Base-by-base conservation (phyloP, 768 basidiomycete genomes). In the Psilocybe cubensis region DNA sequence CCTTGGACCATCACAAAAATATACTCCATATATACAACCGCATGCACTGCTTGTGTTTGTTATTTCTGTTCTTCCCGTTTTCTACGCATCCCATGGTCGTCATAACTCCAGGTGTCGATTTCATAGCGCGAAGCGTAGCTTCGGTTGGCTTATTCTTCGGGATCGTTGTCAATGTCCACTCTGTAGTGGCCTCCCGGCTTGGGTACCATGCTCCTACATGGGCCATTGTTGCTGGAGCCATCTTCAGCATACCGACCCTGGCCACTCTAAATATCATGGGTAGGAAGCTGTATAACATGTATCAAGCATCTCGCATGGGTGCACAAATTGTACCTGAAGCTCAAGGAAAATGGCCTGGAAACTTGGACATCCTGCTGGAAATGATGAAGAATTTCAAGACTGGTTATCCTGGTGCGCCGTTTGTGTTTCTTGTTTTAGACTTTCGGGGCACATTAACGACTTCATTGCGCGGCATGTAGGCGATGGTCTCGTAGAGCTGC, bases 371-470 rank as follows among this genome's bases (percentile, higher is more conserved):
- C 14, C 59, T 83, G 57, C 46, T 66, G 20, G 60, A 21, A 11
- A 60, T 80, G 68, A 66, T 74, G 50, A 60, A 71, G 48, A 73
- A 76, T 28, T 77, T 75, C 52, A 68, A 69, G 3, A 63, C 64
- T 38, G 85, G 83, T 1, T 85, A 86, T 68, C 79, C 79, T 35
- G 82, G 84, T 86, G 57, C 6, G 68, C 42, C 42, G n/a, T 20
- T 23, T 8, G 33, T 59, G 1, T 25, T 35, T 2, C 29, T 50
- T 25, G 14, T 23, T 3, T 18, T 14, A 27, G 8, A 8, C 31
- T 38, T 20, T 18, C 12, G 24, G 21, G 14, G 20, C 14, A 10
- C 21, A 23, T 43, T 50, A 11, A 48, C 8, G 21, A 21, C 12
- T 11, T 38, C n/a, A 38, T 59, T 40, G 21, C 27, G 33, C 3